A percentile compares a stretch with the other conserved stretches of the same genome.
Evolutionary conservation across 192 early-diverging fungal species (phyloP).

Genomic region (Obelidium mucronatum): DNA sequence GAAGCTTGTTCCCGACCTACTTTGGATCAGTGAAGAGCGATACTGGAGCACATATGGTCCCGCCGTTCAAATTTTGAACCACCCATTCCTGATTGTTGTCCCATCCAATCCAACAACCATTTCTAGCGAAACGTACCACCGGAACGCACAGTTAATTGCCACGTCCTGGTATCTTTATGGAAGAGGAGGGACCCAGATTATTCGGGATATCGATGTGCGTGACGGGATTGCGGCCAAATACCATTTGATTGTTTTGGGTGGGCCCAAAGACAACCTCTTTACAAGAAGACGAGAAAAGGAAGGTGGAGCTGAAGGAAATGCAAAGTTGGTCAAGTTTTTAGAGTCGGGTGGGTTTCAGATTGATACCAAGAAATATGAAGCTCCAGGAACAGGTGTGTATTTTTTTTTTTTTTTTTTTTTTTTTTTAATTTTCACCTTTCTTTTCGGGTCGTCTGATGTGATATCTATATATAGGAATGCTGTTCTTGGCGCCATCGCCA

Average conservation of each 20-base stretch:
- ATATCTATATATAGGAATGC: constrained; percentile 40
- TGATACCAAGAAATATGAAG: constrained; percentile 47
- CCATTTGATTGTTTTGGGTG: constrained; percentile 72
- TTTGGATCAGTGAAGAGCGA: constrained; percentile 58
- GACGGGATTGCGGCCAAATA: constrained; percentile 45
- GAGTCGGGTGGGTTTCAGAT: constrained; percentile 55
- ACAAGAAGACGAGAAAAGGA: constrained; percentile 51
- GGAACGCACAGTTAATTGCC: constrained; percentile 64
- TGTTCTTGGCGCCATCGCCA: constrained; percentile 56
- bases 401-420: neutral
- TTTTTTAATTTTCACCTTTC: neutral
- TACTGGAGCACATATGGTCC: constrained; percentile 74
- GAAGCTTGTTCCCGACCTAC: constrained; percentile 44
- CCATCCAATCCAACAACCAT: constrained; percentile 41
- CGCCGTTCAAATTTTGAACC: constrained; percentile 45
- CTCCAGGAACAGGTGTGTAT: constrained; percentile 56
- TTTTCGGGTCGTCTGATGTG: neutral
- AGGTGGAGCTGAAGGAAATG: constrained; percentile 57
- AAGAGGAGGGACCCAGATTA: constrained; percentile 63
- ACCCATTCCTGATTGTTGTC: constrained; percentile 62
- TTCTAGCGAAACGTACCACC: constrained; percentile 36
- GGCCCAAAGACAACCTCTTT: constrained; percentile 61
- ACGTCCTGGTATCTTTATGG: constrained; percentile 74
- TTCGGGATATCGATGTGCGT: constrained; percentile 62
- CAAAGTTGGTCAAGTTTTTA: constrained; percentile 52